Conservation (phyloP, 2,329 filamentous ascomycete genomes). For the Paecilomyces niveus region DNA sequence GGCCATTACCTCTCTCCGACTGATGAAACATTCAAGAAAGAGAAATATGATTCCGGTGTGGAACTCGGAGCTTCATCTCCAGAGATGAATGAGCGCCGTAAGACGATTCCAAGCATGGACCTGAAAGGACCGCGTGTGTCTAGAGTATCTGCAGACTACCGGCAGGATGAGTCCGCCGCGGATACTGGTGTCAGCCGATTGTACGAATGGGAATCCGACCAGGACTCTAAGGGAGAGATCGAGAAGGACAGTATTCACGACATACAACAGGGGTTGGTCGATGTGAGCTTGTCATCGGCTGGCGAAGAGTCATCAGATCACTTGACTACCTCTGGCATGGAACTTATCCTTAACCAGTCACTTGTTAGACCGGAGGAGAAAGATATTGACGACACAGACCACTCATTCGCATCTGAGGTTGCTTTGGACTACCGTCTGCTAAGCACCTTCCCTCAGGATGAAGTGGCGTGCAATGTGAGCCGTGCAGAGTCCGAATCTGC, state of each 20-base stretch:
- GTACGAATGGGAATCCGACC: not conserved
- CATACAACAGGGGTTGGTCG: not conserved
- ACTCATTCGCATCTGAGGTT: not conserved
- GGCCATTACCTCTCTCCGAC: not conserved
- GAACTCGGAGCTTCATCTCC: constrained; percentile 12
- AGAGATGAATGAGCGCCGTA: constrained; percentile 9
- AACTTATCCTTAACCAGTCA: not conserved
- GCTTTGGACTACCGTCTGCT: not conserved
- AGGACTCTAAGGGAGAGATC: not conserved
- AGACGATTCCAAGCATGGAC: not conserved
- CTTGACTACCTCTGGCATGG: not conserved
- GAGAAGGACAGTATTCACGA: not conserved
- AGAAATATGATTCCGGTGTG: constrained; percentile 17
- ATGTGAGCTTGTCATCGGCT: not conserved
- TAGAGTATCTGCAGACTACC: not conserved
- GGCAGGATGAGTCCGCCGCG: not conserved
- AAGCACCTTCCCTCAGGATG: not conserved
- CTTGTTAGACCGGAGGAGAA: not conserved
- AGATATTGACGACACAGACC: not conserved
- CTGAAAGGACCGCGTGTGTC: not conserved
- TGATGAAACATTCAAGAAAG: constrained; percentile 2
- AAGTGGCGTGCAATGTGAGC: not conserved
- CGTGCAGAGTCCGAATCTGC: constrained; percentile 5
- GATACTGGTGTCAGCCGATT: not conserved
- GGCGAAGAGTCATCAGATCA: not conserved